A percentile compares a stretch with the other conserved stretches of the same genome.
phyloP scores from a whole-genome alignment of 176 grass and related monocot species.

The Cenchrus purpureus region DNA sequence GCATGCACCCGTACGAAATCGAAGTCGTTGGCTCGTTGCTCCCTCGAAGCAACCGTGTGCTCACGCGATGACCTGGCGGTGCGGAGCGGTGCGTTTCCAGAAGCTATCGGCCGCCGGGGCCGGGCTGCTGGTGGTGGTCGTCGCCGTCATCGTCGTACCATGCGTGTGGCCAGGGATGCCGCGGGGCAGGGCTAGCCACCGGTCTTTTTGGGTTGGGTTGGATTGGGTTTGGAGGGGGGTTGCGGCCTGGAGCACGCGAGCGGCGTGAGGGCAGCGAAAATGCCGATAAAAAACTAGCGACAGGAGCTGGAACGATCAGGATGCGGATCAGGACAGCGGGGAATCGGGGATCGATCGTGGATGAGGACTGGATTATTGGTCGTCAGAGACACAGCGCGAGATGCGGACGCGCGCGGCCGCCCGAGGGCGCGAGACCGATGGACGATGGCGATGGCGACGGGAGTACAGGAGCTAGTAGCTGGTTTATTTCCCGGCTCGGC shows the following conservation, averaged over 20 bases:
- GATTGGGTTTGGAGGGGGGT: no score
- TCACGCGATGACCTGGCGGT: not conserved
- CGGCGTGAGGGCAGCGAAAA: not conserved
- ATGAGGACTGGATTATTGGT: not conserved
- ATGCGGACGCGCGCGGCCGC: not conserved
- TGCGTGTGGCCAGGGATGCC: not conserved
- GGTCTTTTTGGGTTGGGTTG: not conserved
- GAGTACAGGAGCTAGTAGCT: not conserved
- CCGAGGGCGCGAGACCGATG: not conserved
- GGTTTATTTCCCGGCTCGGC: not conserved
- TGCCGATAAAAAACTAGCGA: no score
- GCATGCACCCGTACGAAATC: not conserved
- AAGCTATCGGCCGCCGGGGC: not conserved
- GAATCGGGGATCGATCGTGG: not conserved
- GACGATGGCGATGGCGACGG: not conserved
- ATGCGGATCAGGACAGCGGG: no score
- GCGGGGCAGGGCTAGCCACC: not conserved
- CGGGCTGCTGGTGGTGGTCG: not conserved
- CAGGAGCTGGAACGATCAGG: no score
- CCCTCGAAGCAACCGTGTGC: constrained; percentile 35
- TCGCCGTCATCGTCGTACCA: not conserved
- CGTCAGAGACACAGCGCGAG: not conserved
- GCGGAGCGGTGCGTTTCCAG: not conserved
- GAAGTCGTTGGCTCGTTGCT: not conserved
- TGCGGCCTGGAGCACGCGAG: not conserved